Conservation (phyloP, 2,329 filamentous ascomycete species). For the Pyricularia sp. region DNA sequence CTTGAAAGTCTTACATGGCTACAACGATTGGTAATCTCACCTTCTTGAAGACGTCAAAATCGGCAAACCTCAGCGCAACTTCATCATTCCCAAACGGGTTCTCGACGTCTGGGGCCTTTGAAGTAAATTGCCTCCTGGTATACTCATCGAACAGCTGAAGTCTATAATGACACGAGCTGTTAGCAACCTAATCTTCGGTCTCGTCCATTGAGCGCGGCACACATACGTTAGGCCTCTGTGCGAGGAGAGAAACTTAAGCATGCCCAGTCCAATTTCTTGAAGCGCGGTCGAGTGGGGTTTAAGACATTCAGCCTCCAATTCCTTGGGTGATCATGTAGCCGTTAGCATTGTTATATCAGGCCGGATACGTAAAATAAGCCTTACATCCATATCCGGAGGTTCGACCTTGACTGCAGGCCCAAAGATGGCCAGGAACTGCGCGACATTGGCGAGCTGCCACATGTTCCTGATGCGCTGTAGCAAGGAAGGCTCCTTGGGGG, state of each 20-base stretch:
- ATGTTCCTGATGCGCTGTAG: slow-evolving; percentile 70
- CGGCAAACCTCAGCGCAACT: slow-evolving; percentile 60
- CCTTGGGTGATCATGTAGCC: slow-evolving; percentile 38
- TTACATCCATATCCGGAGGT: slow-evolving; percentile 79
- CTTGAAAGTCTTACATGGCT: background rate
- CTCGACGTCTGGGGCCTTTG: slow-evolving; percentile 59
- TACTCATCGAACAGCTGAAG: slow-evolving; percentile 89
- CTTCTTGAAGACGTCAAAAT: slow-evolving; percentile 77
- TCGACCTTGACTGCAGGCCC: slow-evolving; percentile 84
- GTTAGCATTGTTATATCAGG: slow-evolving; percentile 2
- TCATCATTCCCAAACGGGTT: slow-evolving; percentile 85
- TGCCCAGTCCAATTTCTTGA: slow-evolving; percentile 70
- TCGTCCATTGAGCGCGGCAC: background rate
- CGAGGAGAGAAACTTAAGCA: slow-evolving; percentile 89
- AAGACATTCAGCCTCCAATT: slow-evolving; percentile 80
- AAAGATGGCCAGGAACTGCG: slow-evolving; percentile 90
- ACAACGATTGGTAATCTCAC: slow-evolving; percentile 26
- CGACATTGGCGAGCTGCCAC: slow-evolving; percentile 93
- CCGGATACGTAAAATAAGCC: slow-evolving; percentile 15
- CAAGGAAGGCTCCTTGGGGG: slow-evolving; percentile 25
- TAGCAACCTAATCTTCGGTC: background rate
- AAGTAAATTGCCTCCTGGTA: slow-evolving; percentile 74
- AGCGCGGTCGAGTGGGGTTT: slow-evolving; percentile 69
- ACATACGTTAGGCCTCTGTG: slow-evolving; percentile 85
- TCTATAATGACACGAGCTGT: slow-evolving; percentile 32